Percentiles rank a stretch among this genome's conserved stretches.
Evolutionary conservation across 495 filamentous ascomycete genomes (phyloP).

Genomic region (Penicillium pancosmium): DNA sequence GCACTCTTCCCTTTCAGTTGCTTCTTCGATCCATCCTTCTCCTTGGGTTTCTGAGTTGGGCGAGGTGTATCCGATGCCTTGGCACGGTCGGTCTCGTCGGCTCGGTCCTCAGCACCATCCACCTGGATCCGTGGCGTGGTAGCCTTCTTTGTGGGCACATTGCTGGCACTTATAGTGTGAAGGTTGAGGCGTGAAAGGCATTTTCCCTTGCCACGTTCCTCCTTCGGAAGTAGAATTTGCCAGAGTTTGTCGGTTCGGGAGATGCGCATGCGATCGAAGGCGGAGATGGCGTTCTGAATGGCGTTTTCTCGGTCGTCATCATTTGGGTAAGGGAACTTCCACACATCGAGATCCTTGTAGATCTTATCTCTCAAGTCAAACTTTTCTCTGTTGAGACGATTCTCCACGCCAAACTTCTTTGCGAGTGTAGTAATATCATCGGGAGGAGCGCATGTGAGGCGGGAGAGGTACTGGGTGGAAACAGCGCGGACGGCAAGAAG

Average conservation of each 20-base stretch:
- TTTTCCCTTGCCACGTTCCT: conserved; percentile 79
- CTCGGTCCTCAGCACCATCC: conserved; percentile 56
- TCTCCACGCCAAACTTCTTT: conserved; percentile 59
- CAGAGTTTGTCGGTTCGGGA: conserved; percentile 71
- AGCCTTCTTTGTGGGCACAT: conserved; percentile 42
- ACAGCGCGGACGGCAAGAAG: conserved; percentile 67
- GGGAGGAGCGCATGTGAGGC: conserved; percentile 54
- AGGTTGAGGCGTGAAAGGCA: conserved; percentile 76
- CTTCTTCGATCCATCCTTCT: conserved; percentile 66
- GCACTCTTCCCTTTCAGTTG: conserved; percentile 56
- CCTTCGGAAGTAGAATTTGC: conserved; percentile 74
- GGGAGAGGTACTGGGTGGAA: conserved; percentile 58
- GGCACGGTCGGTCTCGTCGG: conserved; percentile 54
- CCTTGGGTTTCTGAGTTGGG: conserved; percentile 55
- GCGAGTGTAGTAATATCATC: conserved; percentile 61
- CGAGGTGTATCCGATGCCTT: conserved; percentile 1
- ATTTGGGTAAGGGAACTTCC: conserved; percentile 69
- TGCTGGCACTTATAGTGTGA: conserved; percentile 41
- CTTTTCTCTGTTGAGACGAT: conserved; percentile 62
- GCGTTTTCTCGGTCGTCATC: conserved; percentile 72
- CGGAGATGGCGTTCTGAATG: conserved; percentile 81
- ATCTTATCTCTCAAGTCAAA: conserved; percentile 68
- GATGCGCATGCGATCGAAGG: conserved; percentile 80
- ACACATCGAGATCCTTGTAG: conserved; percentile 84
- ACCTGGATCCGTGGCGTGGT: conserved; percentile 58